These are phyloP conservation scores for Leccinum variicolor DNA, from an alignment of 768 basidiomycete species.

Conservation along the genomic window DNA sequence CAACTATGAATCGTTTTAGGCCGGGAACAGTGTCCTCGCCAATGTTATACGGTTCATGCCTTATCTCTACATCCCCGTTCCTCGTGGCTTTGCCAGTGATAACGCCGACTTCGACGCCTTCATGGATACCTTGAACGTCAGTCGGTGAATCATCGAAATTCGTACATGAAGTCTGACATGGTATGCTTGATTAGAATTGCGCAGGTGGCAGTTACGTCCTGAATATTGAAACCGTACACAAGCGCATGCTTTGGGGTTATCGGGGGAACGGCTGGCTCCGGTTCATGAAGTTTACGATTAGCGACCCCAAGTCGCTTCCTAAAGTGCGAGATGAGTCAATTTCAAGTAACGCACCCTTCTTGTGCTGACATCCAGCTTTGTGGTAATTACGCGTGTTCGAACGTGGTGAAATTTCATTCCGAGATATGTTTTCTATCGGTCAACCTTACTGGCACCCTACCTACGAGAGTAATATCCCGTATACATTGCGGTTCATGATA, in stretches of 20 bases:
- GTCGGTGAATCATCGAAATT: constrained; percentile 21
- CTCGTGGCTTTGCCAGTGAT: constrained; percentile 80
- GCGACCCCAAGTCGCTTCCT: constrained; percentile 72
- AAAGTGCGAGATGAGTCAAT: constrained; percentile 85
- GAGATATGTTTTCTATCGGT: constrained; percentile 50
- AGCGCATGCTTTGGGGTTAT: constrained; percentile 85
- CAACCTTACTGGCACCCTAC: constrained; percentile 61
- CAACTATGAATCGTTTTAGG: constrained; percentile 37
- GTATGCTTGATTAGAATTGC: constrained; percentile 14
- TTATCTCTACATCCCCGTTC: constrained; percentile 90
- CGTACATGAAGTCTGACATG: not conserved
- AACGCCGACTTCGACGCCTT: constrained; percentile 66
- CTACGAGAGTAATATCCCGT: constrained; percentile 93
- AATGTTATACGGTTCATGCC: constrained; percentile 81
- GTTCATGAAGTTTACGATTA: constrained; percentile 83
- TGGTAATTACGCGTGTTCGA: constrained; percentile 61
- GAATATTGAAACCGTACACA: constrained; percentile 55
- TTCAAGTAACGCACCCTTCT: constrained; percentile 1
- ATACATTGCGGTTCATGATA: constrained; percentile 94
- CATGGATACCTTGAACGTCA: constrained; percentile 69
- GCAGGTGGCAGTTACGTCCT: constrained; percentile 40
- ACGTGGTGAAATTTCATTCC: constrained; percentile 65
- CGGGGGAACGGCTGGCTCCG: constrained; percentile 71
- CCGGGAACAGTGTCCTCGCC: constrained; percentile 85
- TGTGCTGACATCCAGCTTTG: constrained; percentile 12